Evolutionary conservation across 176 grass and related monocot species (phyloP).

Genomic region (Lolium perenne): DNA sequence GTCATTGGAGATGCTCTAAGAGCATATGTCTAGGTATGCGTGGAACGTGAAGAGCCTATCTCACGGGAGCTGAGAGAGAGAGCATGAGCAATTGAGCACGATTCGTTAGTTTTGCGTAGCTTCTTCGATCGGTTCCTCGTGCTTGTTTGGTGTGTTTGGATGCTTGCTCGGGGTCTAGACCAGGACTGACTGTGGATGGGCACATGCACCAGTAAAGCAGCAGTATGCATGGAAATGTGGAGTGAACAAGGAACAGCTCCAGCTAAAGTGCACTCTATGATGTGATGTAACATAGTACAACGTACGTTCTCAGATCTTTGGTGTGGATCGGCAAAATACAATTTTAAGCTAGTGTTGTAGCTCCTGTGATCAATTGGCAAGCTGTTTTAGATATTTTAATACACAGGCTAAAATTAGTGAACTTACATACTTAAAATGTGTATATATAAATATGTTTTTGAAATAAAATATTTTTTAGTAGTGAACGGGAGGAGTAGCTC

Average conservation of each 20-base stretch:
- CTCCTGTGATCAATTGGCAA: background rate
- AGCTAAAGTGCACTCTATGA: constrained; percentile 47
- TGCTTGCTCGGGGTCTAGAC: constrained; percentile 6
- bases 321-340: constrained; percentile 33
- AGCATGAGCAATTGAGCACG: background rate
- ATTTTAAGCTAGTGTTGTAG: background rate
- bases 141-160: constrained; percentile 35
- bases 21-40: constrained; percentile 47
- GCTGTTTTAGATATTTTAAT: too few relatives aligned
- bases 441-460: too few relatives aligned
- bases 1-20: too few relatives aligned
- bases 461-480: too few relatives aligned
- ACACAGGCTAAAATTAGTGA: too few relatives aligned
- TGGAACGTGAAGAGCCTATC: constrained; percentile 31
- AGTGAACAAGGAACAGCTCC: constrained; percentile 32
- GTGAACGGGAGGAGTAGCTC: too few relatives aligned
- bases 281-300: constrained; percentile 49
- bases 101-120: constrained; percentile 44
- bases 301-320: background rate
- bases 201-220: constrained; percentile 38
- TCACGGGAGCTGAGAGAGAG: constrained; percentile 17
- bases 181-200: constrained; percentile 31
- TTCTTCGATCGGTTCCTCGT: constrained; percentile 31
- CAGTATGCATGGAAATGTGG: constrained; percentile 33
- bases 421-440: too few relatives aligned